Evolutionary conservation across 805 yeast species (phyloP).

Genomic region (Crinitomyces ghanaensis): DNA sequence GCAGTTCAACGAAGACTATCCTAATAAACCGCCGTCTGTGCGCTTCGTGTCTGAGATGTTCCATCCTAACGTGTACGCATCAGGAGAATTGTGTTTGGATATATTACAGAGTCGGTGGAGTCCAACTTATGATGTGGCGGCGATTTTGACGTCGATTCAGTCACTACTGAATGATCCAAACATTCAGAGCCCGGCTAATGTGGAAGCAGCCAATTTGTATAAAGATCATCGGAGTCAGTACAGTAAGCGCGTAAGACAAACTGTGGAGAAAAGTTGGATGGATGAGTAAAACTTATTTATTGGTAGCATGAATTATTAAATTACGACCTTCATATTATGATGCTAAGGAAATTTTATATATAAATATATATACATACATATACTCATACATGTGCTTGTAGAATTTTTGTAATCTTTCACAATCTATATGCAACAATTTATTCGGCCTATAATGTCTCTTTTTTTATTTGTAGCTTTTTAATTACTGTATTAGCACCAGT

Average conservation of each 20-base stretch:
- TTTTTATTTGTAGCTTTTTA: too few relatives aligned
- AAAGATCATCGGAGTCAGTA: conserved; percentile 93
- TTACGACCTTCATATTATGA: too few relatives aligned
- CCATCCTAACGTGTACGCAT: conserved; percentile 94
- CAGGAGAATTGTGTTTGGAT: conserved; percentile 92
- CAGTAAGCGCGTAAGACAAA: conserved; percentile 80
- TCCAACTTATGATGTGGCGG: conserved; percentile 95
- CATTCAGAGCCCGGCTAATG: conserved; percentile 93
- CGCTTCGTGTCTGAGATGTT: conserved; percentile 90
- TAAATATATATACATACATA: too few relatives aligned
- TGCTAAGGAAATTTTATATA: too few relatives aligned
- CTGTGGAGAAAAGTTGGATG: conserved; percentile 91
- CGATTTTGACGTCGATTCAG: conserved; percentile 87
- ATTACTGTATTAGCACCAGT: too few relatives aligned
- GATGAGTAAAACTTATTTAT: too few relatives aligned
- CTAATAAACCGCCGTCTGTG: conserved; percentile 92
- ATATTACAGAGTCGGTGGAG: conserved; percentile 96
- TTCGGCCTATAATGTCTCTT: too few relatives aligned
- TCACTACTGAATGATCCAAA: conserved; percentile 85
- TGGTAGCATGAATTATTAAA: too few relatives aligned
- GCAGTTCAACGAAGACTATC: conserved; percentile 94
- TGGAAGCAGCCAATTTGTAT: conserved; percentile 91
- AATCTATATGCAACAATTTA: too few relatives aligned
- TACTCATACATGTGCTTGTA: too few relatives aligned
- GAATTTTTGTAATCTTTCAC: too few relatives aligned